A percentile compares a stretch with the other conserved stretches of the same genome.
phyloP scores from a whole-genome alignment of 148 eudicot species.

The Tetragonia tetragonoides region DNA sequence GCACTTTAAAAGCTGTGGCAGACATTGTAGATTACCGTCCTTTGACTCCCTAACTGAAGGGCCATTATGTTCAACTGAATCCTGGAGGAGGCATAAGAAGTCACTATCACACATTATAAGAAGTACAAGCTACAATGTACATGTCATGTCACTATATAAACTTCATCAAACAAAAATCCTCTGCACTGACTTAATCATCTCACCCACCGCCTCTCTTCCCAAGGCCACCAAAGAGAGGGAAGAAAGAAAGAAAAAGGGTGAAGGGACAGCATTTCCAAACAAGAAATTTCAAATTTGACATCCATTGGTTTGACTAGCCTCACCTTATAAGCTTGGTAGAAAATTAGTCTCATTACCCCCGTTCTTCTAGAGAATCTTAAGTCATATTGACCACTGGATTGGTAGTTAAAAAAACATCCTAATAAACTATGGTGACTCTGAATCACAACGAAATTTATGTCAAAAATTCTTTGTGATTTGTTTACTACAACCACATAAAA shows the following conservation, averaged over 20 bases:
- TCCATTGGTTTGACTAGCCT: neutral
- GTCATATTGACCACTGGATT: neutral
- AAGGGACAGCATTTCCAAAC: neutral
- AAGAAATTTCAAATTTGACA: neutral
- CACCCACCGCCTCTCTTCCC: neutral
- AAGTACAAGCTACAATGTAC: neutral
- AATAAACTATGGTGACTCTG: neutral
- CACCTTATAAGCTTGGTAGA: neutral
- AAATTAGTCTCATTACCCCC: neutral
- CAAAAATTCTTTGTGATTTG: neutral
- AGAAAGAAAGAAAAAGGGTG: neutral
- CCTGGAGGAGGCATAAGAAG: constrained; percentile 36
- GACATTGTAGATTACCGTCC: constrained; percentile 50
- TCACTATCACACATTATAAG: neutral
- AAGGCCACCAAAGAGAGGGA: neutral
- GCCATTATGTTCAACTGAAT: constrained; percentile 43
- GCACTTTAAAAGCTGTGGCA: constrained; percentile 68
- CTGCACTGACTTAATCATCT: neutral
- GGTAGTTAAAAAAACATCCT: neutral
- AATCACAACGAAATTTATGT: neutral
- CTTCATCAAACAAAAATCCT: neutral
- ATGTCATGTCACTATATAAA: neutral
- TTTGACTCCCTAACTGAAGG: constrained; percentile 38
- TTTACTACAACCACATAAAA: neutral
- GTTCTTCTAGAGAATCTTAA: neutral